Base-by-base conservation (phyloP, 306 rosid genomes). In the Castanea mollissima region DNA sequence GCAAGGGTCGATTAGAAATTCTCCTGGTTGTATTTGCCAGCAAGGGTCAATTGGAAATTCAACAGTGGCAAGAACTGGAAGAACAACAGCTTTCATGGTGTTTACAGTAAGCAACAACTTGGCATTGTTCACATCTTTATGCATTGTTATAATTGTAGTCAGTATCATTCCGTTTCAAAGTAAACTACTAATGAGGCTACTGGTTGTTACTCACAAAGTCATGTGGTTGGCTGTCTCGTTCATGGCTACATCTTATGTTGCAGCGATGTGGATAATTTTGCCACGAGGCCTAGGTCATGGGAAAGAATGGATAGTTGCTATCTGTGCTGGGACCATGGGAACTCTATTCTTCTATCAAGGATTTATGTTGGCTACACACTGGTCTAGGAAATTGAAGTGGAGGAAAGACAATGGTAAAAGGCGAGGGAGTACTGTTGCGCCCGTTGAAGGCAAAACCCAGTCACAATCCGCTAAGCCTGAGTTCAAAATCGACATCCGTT, bases 161-260 rank as follows among this genome's bases (percentile, higher is more conserved):
- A 93, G 96, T 74, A 85, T 93, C 81, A 89, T 93, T 74, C 94
- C 97, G 1, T 93, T 83, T 41, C 78, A 78, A 60, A 87, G 88
- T 34, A 93, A 83, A 49, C 64, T 87, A 20, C 85, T 81, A 14
- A 77, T 77, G 79, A 87, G 74, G 15, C 74, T 91, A 9, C 55
- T 91, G 79, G 76, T 34, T 29, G 69, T 88, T 25, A 71, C 90
- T 78, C 97, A 93, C 73, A 91, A 91, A 74, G 79, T 79, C 25
- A 78, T 89, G 90, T 89, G 96, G 97, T 76, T 91, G 8, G 84
- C 96, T 5, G 83, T 93, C 81, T 91, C 87, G 14, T 89, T 91
- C 83, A 88, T 90, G 89, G 91, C 89, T 20, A 84, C 87, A 11
- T 89, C 87, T 19, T 93, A 78, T 82, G 85, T 82, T 56, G 86